Evolutionary conservation across 805 yeast genomes (phyloP).

Genomic region (Wickerhamomyces queroliae): DNA sequence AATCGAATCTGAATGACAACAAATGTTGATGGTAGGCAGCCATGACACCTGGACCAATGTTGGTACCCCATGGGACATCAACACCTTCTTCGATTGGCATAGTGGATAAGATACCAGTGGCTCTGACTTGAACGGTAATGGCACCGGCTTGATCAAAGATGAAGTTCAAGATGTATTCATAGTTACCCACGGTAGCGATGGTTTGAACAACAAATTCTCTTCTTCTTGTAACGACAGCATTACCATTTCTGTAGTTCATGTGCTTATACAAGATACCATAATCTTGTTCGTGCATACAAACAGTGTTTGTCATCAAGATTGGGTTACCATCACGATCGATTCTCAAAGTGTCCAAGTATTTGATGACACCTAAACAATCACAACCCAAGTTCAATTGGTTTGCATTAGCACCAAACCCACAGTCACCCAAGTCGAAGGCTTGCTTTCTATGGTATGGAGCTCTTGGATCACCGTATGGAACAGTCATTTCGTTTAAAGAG

Average conservation of each 20-base stretch:
- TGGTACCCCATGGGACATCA: conserved; percentile 63
- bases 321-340: conserved; percentile 57
- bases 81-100: conserved; percentile 72
- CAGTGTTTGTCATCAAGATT: conserved; percentile 55
- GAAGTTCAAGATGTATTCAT: conserved; percentile 70
- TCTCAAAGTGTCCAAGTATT: conserved; percentile 61
- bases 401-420: conserved; percentile 74
- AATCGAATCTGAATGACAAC: conserved; percentile 73
- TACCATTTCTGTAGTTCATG: conserved; percentile 68
- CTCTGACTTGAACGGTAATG: conserved; percentile 72
- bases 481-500: conserved; percentile 79
- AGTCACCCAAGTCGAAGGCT: conserved; percentile 82
- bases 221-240: conserved; percentile 64
- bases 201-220: conserved; percentile 77
- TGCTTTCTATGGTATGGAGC: conserved; percentile 81
- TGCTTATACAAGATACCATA: conserved; percentile 75
- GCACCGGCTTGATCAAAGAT: conserved; percentile 76
- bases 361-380: conserved; percentile 77
- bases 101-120: conserved; percentile 82
- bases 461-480: conserved; percentile 83
- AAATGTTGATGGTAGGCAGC: conserved; percentile 85
- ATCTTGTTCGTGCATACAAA: conserved; percentile 79
- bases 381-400: conserved; percentile 69
- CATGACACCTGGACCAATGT: conserved; percentile 73
- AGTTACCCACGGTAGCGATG: conserved; percentile 80